phyloP scores from a whole-genome alignment of 164 flowering plant species.

The Aristolochia californica region DNA sequence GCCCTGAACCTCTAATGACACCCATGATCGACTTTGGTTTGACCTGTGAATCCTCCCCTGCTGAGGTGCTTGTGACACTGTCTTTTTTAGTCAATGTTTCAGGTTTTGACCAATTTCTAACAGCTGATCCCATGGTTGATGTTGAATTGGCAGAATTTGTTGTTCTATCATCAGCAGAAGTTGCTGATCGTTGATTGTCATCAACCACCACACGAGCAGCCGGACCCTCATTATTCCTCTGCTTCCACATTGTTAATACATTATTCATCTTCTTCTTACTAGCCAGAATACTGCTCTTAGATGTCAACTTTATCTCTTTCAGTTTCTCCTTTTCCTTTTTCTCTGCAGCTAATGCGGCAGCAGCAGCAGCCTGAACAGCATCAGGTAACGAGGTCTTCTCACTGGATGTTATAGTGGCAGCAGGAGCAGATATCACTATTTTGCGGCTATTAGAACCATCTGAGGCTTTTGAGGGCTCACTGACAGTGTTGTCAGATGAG shows the following conservation, averaged over 20 bases:
- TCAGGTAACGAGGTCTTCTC: slow-evolving; percentile 83
- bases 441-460: slow-evolving; percentile 54
- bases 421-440: slow-evolving; percentile 92
- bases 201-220: slow-evolving; percentile 76
- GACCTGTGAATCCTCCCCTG: slow-evolving; percentile 31
- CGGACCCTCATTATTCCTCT: slow-evolving; percentile 91
- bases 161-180: slow-evolving; percentile 37
- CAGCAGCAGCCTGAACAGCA: slow-evolving; percentile 98
- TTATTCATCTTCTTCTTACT: slow-evolving; percentile 96
- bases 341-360: slow-evolving; percentile 93
- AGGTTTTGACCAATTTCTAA: slow-evolving; percentile 40
- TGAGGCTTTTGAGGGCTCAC: slow-evolving; percentile 40
- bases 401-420: slow-evolving; percentile 54
- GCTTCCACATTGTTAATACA: slow-evolving; percentile 95
- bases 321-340: slow-evolving; percentile 89
- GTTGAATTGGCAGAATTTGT: slow-evolving; percentile 1
- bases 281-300: slow-evolving; percentile 85
- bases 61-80: slow-evolving; percentile 19
- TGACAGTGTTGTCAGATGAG: slow-evolving; percentile 35
- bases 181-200: slow-evolving; percentile 27
- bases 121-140: slow-evolving; percentile 18
- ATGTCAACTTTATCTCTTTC: slow-evolving; percentile 84
- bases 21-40: slow-evolving; percentile 66
- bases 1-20: slow-evolving; percentile 81
- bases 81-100: slow-evolving; percentile 36